phyloP scores from a whole-genome alignment of 768 basidiomycete genomes.

The Glaciozyma martinii region DNA sequence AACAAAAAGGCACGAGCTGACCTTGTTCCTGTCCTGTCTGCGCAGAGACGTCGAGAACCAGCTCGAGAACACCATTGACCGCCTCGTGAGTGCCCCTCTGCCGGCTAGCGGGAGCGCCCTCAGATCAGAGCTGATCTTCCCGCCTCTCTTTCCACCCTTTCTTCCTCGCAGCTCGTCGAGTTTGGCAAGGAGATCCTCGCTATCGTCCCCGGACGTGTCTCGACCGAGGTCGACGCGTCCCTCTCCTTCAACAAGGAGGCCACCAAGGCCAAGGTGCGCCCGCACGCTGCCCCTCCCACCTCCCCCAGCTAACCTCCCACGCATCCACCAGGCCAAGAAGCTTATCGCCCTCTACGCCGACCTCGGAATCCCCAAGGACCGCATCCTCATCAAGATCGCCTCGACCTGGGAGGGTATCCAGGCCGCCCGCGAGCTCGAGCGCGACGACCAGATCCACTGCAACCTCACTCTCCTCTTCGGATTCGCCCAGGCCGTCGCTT shows the following conservation, averaged over 20 bases:
- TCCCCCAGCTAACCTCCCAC: background rate
- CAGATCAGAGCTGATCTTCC: background rate
- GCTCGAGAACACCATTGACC: slow-evolving; percentile 70
- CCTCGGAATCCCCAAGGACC: slow-evolving; percentile 85
- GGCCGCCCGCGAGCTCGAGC: slow-evolving; percentile 90
- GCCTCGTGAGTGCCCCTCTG: slow-evolving; percentile 65
- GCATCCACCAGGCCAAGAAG: slow-evolving; percentile 42
- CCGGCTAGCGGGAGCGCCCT: background rate
- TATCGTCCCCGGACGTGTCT: slow-evolving; percentile 96
- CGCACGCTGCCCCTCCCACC: background rate
- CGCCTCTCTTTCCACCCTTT: background rate
- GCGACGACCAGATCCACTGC: slow-evolving; percentile 89
- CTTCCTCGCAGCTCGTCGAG: slow-evolving; percentile 65
- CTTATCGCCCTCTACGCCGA: slow-evolving; percentile 91
- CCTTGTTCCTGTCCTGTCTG: too few species aligned
- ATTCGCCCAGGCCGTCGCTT: slow-evolving; percentile 96
- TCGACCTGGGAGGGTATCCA: slow-evolving; percentile 99
- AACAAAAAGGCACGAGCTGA: background rate
- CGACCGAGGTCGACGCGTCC: slow-evolving; percentile 96
- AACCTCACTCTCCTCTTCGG: slow-evolving; percentile 98
- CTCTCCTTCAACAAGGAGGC: slow-evolving; percentile 91
- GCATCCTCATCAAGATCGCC: slow-evolving; percentile 97
- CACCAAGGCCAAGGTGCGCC: slow-evolving; percentile 70
- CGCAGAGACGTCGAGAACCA: slow-evolving; percentile 56
- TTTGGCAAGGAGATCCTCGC: slow-evolving; percentile 91